Evolutionary conservation across 1,284 basidiomycete genomes (phyloP), one percentile per base, ranked within the genome.

Genomic region (Marasmius sp.): DNA sequence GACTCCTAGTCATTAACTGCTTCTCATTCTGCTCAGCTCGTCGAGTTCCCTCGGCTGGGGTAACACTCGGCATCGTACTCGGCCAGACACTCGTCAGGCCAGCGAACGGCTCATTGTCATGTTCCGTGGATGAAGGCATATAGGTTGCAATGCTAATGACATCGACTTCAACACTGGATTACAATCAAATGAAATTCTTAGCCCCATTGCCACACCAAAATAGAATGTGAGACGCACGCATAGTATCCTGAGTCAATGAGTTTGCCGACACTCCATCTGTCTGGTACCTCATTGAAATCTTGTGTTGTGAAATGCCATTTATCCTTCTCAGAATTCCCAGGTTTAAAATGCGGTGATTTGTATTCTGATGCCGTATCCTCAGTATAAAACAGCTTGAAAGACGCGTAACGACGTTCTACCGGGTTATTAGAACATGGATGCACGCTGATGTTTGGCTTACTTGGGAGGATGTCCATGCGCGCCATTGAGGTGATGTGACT

Each of bases 361-460:
- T 93, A 93, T 57, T 91, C 85, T 6, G 81, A 75, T 0, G 92
- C 92, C 6, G 91, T 88, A 20, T 85, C 79, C 47, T 91, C 85
- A 20, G 85, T 87, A 70, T 93, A 94, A 68, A 89, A 91, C 12
- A 92, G 75, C 70, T 94, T 94, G 76, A 94, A 90, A n/a, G n/a
- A n/a, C n/a, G n/a, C n/a, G n/a, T n/a, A n/a, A n/a, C n/a, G n/a
- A n/a, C n/a, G n/a, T n/a, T n/a, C 91, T 93, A 65, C 6, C 47
- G 16, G 33, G 51, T 22, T 22, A 8, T 18, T 14, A 52, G 27
- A 10, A 7, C 3, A 2, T 12, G 12, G 7, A n/a, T 7, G 6
- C 33, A 36, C n/a, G 3, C 9, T 10, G 33, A n/a, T 53, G 7
- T 36, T 54, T 54, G 12, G 69, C 84, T 61, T 71, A 89, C 92